A percentile compares a stretch with the other conserved stretches of the same genome.
phyloP scores from a whole-genome alignment of 1,284 basidiomycete genomes.

The Cutaneotrichosporon mucoides region DNA sequence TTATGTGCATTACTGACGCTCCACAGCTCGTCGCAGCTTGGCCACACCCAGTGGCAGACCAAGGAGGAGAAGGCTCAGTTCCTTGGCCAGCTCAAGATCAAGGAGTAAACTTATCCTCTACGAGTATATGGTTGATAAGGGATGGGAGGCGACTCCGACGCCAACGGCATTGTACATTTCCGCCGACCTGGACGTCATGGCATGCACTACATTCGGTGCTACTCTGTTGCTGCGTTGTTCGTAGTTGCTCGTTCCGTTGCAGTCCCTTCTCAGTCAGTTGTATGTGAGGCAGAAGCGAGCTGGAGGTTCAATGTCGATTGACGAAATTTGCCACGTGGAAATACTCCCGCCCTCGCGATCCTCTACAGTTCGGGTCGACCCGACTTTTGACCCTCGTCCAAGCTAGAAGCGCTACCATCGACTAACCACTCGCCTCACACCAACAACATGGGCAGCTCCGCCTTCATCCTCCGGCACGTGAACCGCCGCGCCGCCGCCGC shows the following conservation, averaged over 20 bases:
- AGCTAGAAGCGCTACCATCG: neutral
- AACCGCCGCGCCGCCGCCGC: constrained; percentile 47
- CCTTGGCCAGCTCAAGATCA: constrained; percentile 63
- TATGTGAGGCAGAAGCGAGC: too few species aligned
- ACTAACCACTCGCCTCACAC: constrained; percentile 1
- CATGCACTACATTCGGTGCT: neutral
- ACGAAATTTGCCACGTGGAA: neutral
- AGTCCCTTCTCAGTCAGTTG: too few species aligned
- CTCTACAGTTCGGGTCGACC: neutral
- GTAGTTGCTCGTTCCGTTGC: too few species aligned
- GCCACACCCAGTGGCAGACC: constrained; percentile 68
- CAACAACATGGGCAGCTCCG: constrained; percentile 28
- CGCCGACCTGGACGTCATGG: neutral
- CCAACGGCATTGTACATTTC: constrained; percentile 2
- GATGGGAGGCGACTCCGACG: neutral
- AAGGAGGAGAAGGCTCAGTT: constrained; percentile 92
- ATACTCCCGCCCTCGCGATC: neutral
- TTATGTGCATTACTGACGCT: neutral
- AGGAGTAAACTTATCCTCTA: constrained; percentile 25
- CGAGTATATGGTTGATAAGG: neutral
- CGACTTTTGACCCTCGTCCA: neutral
- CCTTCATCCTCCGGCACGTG: constrained; percentile 43
- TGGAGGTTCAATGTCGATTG: neutral
- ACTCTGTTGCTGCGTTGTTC: too few species aligned
- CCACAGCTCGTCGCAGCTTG: constrained; percentile 56